Percentiles rank a stretch among this genome's conserved stretches.
Conservation (phyloP, 2,329 filamentous ascomycete genomes). For the Epichloe hybrida region DNA sequence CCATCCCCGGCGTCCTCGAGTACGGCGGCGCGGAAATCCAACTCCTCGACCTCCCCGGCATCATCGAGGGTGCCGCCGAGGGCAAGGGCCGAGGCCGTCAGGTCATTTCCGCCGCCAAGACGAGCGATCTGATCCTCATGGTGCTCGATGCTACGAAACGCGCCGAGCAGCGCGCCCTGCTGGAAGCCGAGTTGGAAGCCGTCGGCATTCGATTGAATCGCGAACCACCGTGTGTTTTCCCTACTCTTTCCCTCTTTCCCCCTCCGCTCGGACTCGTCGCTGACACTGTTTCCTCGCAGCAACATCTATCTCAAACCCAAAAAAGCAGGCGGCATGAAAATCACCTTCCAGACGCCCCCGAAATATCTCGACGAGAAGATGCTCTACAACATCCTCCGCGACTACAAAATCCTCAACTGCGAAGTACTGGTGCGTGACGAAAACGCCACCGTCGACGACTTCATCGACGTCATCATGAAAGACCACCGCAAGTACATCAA, state of each 20-base stretch:
- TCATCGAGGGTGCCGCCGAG: conserved; percentile 92
- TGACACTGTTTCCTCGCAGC: conserved; percentile 26
- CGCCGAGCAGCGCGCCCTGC: conserved; percentile 75
- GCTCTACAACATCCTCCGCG: conserved; percentile 90
- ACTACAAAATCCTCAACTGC: conserved; percentile 98
- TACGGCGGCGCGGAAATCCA: conserved; percentile 98
- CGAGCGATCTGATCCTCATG: conserved; percentile 94
- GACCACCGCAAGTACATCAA: conserved; percentile 96
- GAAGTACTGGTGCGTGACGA: conserved; percentile 94
- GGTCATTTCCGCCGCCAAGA: conserved; percentile 96
- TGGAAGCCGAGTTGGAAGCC: conserved; percentile 87
- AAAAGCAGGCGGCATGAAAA: conserved; percentile 96
- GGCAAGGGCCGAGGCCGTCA: conserved; percentile 92
- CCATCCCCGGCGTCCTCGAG: conserved; percentile 92
- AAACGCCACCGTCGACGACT: conserved; percentile 88
- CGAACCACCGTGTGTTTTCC: conserved; percentile 65
- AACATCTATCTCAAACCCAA: conserved; percentile 97
- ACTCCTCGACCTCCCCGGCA: conserved; percentile 91
- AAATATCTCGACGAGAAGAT: conserved; percentile 95
- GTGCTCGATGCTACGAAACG: conserved; percentile 92
- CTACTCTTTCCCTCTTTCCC: not conserved
- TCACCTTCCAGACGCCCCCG: conserved; percentile 81
- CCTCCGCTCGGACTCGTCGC: too few relatives aligned
- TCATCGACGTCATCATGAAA: conserved; percentile 99
- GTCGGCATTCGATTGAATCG: conserved; percentile 90